Base-by-base conservation (phyloP, 2,329 filamentous ascomycete genomes). In the Alternaria alternata region DNA sequence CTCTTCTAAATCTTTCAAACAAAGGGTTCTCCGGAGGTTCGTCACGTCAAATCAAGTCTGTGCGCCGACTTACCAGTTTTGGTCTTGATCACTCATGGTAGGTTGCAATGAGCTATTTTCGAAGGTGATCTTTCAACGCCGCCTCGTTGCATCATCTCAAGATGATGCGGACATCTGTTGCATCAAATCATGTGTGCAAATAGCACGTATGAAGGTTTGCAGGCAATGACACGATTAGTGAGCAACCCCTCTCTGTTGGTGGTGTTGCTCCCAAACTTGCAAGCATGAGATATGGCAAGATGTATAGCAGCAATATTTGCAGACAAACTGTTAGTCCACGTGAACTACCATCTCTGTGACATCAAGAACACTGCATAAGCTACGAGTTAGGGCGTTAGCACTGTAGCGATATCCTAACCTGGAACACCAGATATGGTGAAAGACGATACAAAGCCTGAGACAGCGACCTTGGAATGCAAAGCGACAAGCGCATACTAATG, bases 21-120 rank as follows among this genome's bases (percentile, higher is more conserved):
- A n/a, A 7, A 18, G 36, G 0, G 16, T 18, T 18, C 3, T 0
- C 16, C 0, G 16, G 34, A 0, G 7, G 1, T 30, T 9, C 0
- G 32, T 36, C 14, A 5, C 7, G 32, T 36, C 14, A 11, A n/a
- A 18, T 22, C 5, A 41, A 22, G 4, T 41, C 5, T 22, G 18
- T 22, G 18, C 18, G 11, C 5, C 20, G 5, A 12, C 4, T 22
- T 41, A 22, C 4, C 9, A 22, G 20, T 12, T 4, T 22, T 12
- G 14, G 9, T 14, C 38, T 6, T 5, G 9, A 22, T 41, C 38
- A 18, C 18, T 22, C 9, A 41, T 22, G 38, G 18, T 14, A 41
- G 38, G 22, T 41, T 20, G 8, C 38, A 9, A 7, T n/a, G 16
- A n/a, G 36, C 36, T 16, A 9, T 38, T 38, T n/a, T 8, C 0